These are phyloP conservation scores for Prototheca wickerhamii DNA, from an alignment of 163 green algal genomes.

Conservation along the genomic window DNA sequence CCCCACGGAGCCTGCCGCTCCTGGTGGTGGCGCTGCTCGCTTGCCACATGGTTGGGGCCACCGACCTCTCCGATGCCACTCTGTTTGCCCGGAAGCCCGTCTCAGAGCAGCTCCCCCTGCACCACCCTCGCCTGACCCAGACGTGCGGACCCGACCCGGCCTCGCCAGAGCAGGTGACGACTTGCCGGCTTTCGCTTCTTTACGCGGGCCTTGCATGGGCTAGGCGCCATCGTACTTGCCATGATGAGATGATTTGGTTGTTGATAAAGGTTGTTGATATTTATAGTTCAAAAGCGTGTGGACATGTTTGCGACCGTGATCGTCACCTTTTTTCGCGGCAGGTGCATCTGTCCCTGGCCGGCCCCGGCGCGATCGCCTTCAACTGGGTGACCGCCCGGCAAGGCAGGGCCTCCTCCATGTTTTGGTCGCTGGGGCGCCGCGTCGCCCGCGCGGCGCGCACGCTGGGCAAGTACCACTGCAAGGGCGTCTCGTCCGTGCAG, in stretches of 20 bases:
- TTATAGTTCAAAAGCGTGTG: background rate
- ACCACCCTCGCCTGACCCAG: background rate
- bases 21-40: too few species aligned
- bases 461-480: background rate
- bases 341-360: background rate
- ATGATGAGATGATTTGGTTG: background rate
- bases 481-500: constrained; percentile 13
- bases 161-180: background rate
- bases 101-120: background rate
- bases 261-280: too few species aligned
- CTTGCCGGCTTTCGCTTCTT: too few species aligned
- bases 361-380: background rate
- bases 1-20: too few species aligned
- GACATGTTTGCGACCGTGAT: background rate
- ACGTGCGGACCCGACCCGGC: background rate
- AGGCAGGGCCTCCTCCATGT: background rate
- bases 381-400: background rate
- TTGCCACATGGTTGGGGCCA: too few species aligned
- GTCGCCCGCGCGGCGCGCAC: background rate
- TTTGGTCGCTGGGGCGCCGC: background rate
- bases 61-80: background rate
- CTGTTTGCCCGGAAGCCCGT: background rate
- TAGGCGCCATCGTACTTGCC: background rate
- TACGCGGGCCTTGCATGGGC: background rate
- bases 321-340: background rate